Evolutionary conservation across 805 yeast genomes (phyloP).

Genomic region (Lipomyces sp.): DNA sequence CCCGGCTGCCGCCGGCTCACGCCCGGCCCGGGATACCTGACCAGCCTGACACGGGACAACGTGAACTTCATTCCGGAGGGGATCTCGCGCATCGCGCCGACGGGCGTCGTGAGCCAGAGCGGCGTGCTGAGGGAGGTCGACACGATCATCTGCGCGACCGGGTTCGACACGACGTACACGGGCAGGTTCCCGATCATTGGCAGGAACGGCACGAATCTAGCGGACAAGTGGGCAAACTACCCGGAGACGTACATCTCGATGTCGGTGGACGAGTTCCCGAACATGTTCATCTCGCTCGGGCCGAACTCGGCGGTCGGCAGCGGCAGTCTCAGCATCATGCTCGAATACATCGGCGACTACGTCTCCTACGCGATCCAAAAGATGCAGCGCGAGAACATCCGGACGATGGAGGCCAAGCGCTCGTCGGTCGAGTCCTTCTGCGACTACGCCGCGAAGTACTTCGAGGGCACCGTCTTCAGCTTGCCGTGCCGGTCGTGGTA

Average conservation of each 20-base stretch:
- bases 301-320: conserved; percentile 16
- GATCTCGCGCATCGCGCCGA: conserved; percentile 9
- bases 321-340: conserved; percentile 1
- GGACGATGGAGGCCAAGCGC: conserved; percentile 1
- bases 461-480: conserved; percentile 2
- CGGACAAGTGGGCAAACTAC: conserved; percentile 16
- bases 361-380: conserved; percentile 4
- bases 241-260: conserved; percentile 19
- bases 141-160: conserved; percentile 4
- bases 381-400: conserved; percentile 14
- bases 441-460: conserved; percentile 3
- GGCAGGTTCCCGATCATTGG: conserved; percentile 21
- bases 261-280: conserved; percentile 20
- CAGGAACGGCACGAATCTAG: conserved; percentile 10
- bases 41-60: conserved; percentile 11
- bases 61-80: conserved; percentile 12
- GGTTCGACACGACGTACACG: conserved; percentile 17
- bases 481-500: conserved; percentile 9
- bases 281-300: conserved; percentile 18
- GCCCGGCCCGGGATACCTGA: conserved; percentile 27
- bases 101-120: conserved; percentile 17
- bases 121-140: conserved; percentile 6
- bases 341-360: conserved; percentile 11
- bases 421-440: conserved; percentile 1
- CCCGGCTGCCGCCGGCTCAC: conserved; percentile 28